Percentiles rank a stretch among this genome's conserved stretches.
These are phyloP conservation scores for Colletotrichum plurivorum DNA, from an alignment of 2,329 filamentous ascomycete genomes.

Conservation along the genomic window DNA sequence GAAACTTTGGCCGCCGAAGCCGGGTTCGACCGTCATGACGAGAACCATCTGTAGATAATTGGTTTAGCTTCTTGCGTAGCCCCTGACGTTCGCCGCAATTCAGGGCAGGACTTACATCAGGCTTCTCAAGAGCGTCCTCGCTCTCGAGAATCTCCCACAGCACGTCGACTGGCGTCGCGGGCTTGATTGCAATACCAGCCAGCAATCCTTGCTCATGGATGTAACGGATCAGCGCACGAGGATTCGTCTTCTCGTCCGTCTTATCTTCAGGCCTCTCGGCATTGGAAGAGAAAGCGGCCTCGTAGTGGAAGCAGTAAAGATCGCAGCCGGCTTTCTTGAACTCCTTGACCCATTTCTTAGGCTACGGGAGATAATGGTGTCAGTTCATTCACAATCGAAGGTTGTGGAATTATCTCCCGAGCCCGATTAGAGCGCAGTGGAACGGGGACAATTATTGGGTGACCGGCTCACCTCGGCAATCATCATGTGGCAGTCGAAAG, in stretches of 20 bases:
- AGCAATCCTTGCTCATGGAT: constrained; percentile 91
- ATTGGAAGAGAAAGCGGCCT: constrained; percentile 90
- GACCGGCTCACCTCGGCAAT: constrained; percentile 84
- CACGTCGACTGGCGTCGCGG: constrained; percentile 90
- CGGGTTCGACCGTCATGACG: constrained; percentile 97
- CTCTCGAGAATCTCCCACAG: constrained; percentile 90
- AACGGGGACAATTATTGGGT: background rate
- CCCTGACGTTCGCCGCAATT: background rate
- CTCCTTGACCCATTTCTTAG: constrained; percentile 97
- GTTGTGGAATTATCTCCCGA: no score
- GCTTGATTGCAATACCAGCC: constrained; percentile 96
- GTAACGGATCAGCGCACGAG: constrained; percentile 87
- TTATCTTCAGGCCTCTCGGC: constrained; percentile 82
- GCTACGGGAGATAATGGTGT: constrained; percentile 64
- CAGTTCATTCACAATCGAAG: background rate
- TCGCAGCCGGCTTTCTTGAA: constrained; percentile 96
- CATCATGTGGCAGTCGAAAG: constrained; percentile 99
- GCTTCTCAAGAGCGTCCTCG: constrained; percentile 79
- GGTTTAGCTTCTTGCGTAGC: constrained; percentile 1
- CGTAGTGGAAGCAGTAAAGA: constrained; percentile 99
- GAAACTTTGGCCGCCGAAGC: constrained; percentile 98
- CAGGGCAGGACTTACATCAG: constrained; percentile 79
- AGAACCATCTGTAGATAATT: constrained; percentile 84
- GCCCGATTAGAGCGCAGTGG: no score
- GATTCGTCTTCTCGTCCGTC: constrained; percentile 81